A percentile compares a stretch with the other conserved stretches of the same genome.
These are phyloP conservation scores for Alternaria ventricosa DNA, from an alignment of 2,329 filamentous ascomycete genomes.

Conservation along the genomic window DNA sequence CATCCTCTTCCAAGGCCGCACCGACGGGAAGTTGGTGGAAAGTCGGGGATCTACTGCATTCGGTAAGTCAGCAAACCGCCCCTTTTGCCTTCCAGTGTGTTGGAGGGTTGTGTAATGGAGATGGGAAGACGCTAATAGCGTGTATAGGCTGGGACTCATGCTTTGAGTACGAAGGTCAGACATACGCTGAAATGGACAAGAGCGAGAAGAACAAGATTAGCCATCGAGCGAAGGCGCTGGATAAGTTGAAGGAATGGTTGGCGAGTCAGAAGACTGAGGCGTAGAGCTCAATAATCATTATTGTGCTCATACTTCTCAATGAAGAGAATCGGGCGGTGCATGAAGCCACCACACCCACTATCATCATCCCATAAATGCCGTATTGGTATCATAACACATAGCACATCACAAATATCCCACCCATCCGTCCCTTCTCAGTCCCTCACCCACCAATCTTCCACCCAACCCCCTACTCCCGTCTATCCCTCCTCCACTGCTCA, in stretches of 20 bases:
- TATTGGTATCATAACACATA: slow-evolving; percentile 4
- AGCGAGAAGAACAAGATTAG: slow-evolving; percentile 88
- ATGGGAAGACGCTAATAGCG: slow-evolving; percentile 2
- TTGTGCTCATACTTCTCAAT: not conserved
- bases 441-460: not conserved
- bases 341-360: not conserved
- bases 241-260: slow-evolving; percentile 85
- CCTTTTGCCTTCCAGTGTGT: not conserved
- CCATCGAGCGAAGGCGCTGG: slow-evolving; percentile 85
- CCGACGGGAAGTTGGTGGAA: slow-evolving; percentile 82
- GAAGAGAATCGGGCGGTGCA: not conserved
- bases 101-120: not conserved
- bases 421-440: not conserved
- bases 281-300: not conserved
- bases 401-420: not conserved
- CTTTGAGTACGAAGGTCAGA: slow-evolving; percentile 88
- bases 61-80: slow-evolving; percentile 62
- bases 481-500: slow-evolving; percentile 78
- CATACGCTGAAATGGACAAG: slow-evolving; percentile 96
- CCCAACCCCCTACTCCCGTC: slow-evolving; percentile 43
- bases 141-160: slow-evolving; percentile 87
- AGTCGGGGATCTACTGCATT: slow-evolving; percentile 81
- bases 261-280: slow-evolving; percentile 50
- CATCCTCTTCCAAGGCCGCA: slow-evolving; percentile 89
- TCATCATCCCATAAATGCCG: not conserved